Evolutionary conservation across 2,329 filamentous ascomycete species (phyloP).

Genomic region (Arthrobotrys musiformis): DNA sequence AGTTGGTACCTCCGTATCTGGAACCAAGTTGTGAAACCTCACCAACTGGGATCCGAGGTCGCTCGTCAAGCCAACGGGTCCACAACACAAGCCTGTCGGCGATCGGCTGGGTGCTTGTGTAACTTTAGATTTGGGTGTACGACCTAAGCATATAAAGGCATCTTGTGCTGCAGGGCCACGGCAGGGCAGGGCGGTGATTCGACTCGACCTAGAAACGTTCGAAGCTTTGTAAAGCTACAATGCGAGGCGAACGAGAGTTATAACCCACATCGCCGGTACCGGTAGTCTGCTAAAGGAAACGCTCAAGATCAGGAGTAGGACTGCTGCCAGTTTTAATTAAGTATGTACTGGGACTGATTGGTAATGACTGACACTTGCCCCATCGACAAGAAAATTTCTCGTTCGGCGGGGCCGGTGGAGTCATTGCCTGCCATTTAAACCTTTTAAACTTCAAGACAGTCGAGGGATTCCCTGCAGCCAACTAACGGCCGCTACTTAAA

Average conservation of each 20-base stretch:
- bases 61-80: not conserved
- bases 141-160: too few relatives aligned
- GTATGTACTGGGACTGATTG: too few relatives aligned
- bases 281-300: not conserved
- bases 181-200: not conserved
- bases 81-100: not conserved
- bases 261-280: not conserved
- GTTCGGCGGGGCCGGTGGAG: slow-evolving; percentile 1
- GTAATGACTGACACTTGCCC: slow-evolving; percentile 4
- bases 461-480: not conserved
- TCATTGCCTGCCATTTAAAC: too few relatives aligned
- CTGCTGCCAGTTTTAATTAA: too few relatives aligned
- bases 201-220: not conserved
- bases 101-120: slow-evolving; percentile 2
- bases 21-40: not conserved
- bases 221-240: not conserved
- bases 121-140: too few relatives aligned
- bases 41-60: slow-evolving; percentile 8
- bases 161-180: not conserved
- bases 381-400: not conserved
- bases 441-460: slow-evolving; percentile 1
- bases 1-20: not conserved
- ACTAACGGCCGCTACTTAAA: not conserved
- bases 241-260: not conserved
- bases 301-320: not conserved